Evolutionary conservation across 345 rosid genomes (phyloP).

Genomic region (Eucalyptus urophylla): DNA sequence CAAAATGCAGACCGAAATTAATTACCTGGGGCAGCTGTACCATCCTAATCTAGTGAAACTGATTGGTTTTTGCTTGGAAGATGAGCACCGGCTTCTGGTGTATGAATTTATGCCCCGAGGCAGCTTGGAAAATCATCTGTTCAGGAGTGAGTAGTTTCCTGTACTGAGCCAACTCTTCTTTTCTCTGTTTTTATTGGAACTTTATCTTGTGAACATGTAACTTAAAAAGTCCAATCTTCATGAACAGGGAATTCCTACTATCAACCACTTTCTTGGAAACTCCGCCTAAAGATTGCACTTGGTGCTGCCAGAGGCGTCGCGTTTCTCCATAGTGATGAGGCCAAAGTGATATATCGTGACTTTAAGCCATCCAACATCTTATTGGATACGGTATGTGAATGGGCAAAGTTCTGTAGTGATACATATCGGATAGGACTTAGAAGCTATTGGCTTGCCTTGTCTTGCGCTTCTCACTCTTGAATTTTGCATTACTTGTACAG

Average conservation of each 20-base stretch:
- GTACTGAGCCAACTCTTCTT: background rate
- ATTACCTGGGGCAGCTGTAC: slow-evolving; percentile 68
- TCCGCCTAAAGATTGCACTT: slow-evolving; percentile 73
- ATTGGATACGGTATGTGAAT: slow-evolving; percentile 50
- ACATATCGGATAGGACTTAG: background rate
- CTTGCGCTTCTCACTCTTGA: background rate
- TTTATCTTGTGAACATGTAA: background rate
- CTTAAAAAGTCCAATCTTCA: background rate
- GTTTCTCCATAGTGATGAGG: slow-evolving; percentile 76
- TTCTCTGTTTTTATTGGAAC: background rate
- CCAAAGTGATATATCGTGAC: slow-evolving; percentile 86
- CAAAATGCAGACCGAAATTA: slow-evolving; percentile 64
- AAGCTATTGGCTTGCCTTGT: background rate
- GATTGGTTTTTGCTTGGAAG: slow-evolving; percentile 90
- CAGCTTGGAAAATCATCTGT: slow-evolving; percentile 89
- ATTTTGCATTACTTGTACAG: background rate
- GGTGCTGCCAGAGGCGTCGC: slow-evolving; percentile 96
- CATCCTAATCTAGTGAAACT: slow-evolving; percentile 84
- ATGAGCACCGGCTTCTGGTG: slow-evolving; percentile 83
- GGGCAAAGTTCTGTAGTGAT: background rate
- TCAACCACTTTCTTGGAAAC: slow-evolving; percentile 81
- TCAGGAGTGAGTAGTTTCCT: slow-evolving; percentile 32
- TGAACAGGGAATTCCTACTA: slow-evolving; percentile 36
- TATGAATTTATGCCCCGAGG: slow-evolving; percentile 94
- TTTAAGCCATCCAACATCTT: slow-evolving; percentile 79